These are phyloP conservation scores for Hypoxylon fuscum DNA, from an alignment of 495 filamentous ascomycete genomes.

Conservation along the genomic window DNA sequence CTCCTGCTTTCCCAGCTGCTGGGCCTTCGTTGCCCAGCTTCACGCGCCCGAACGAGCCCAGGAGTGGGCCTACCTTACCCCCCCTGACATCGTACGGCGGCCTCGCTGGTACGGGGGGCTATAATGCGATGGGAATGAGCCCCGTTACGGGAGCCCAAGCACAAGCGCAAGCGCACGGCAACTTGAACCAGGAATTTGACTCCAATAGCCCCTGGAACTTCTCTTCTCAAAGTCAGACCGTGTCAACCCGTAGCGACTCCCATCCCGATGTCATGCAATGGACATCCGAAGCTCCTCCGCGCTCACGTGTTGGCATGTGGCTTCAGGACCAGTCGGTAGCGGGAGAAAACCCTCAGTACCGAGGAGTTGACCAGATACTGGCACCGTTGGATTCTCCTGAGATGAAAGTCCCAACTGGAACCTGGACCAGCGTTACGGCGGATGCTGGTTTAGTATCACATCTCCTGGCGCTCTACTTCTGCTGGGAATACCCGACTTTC, in stretches of 20 bases:
- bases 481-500: conserved; percentile 82
- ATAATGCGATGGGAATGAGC: conserved; percentile 28
- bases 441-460: conserved; percentile 68
- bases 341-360: conserved; percentile 36
- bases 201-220: conserved; percentile 55
- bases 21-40: conserved; percentile 28
- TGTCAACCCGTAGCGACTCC: conserved; percentile 50
- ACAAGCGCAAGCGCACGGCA: conserved; percentile 30
- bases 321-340: conserved; percentile 41
- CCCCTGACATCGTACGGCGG: conserved; percentile 37
- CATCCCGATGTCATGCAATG: conserved; percentile 52
- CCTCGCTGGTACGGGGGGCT: conserved; percentile 33
- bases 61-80: conserved; percentile 31
- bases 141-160: conserved; percentile 26
- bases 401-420: conserved; percentile 48
- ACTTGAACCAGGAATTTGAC: conserved; percentile 49
- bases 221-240: conserved; percentile 51
- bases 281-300: conserved; percentile 46
- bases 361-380: conserved; percentile 50
- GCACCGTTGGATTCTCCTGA: conserved; percentile 45
- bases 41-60: conserved; percentile 29
- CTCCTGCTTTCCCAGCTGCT: conserved; percentile 26
- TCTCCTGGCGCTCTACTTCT: conserved; percentile 76
- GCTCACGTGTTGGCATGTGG: conserved; percentile 55
- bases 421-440: conserved; percentile 70